Conservation (phyloP, 2,329 filamentous ascomycete genomes). For the Cylindrodendrum hubeiense region DNA sequence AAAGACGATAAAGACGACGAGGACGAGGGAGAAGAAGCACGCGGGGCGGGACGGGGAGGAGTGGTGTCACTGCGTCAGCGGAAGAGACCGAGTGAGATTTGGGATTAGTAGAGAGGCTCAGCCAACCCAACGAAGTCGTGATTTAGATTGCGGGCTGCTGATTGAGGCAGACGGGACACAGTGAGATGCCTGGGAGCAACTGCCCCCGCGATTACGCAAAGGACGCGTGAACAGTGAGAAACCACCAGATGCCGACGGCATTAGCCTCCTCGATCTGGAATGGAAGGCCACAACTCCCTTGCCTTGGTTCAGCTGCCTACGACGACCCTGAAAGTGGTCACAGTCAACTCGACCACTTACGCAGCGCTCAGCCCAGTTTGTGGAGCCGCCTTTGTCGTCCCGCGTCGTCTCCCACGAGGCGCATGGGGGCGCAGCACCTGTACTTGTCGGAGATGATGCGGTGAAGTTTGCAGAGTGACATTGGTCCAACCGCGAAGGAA, state of each 20-base stretch:
- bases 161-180: not conserved
- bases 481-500: too few relatives aligned
- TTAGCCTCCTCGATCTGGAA: not conserved
- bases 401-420: too few relatives aligned
- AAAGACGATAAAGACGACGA: too few relatives aligned
- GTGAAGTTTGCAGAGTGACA: too few relatives aligned
- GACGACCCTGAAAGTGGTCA: too few relatives aligned
- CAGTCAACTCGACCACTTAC: constrained; percentile 16
- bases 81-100: not conserved
- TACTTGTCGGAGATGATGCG: not conserved
- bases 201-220: not conserved
- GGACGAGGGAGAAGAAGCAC: not conserved
- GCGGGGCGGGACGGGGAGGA: not conserved
- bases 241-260: not conserved
- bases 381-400: constrained; percentile 17
- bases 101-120: not conserved
- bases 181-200: not conserved
- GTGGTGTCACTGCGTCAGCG: not conserved
- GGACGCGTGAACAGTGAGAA: constrained; percentile 1
- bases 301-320: not conserved
- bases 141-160: not conserved
- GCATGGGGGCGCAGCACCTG: not conserved
- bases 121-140: not conserved
- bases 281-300: not conserved
- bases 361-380: constrained; percentile 32